Evolutionary conservation across 352 stramenopile genomes (phyloP).

Genomic region (Achlya hypogyna): DNA sequence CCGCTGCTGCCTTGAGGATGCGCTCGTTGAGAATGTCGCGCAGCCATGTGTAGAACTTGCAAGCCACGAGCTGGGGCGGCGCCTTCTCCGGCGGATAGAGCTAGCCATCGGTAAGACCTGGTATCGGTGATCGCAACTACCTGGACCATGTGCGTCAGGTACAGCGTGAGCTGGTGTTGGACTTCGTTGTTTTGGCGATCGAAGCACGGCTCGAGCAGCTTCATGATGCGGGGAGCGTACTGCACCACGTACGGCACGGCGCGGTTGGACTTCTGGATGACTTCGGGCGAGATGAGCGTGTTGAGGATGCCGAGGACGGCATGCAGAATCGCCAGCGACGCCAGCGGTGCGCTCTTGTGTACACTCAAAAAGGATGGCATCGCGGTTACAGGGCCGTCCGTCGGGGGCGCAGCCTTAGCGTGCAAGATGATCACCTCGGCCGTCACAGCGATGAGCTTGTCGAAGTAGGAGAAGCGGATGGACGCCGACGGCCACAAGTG

Average conservation of each 20-base stretch:
- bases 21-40: conserved; percentile 78
- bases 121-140: conserved; percentile 14
- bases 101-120: conserved; percentile 25
- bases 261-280: conserved; percentile 62
- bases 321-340: conserved; percentile 78
- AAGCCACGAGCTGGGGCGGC: conserved; percentile 60
- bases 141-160: conserved; percentile 65
- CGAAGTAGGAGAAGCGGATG: conserved; percentile 87
- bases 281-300: conserved; percentile 63
- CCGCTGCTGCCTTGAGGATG: conserved; percentile 49
- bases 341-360: conserved; percentile 71
- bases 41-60: conserved; percentile 85
- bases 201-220: conserved; percentile 83
- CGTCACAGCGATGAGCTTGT: conserved; percentile 86
- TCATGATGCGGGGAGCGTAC: conserved; percentile 84
- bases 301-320: conserved; percentile 83
- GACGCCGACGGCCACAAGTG: conserved; percentile 73
- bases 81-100: conserved; percentile 64
- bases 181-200: conserved; percentile 75
- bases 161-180: conserved; percentile 53
- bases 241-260: conserved; percentile 76
- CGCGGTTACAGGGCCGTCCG: conserved; percentile 26
- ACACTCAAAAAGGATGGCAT: conserved; percentile 78
- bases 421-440: conserved; percentile 76
- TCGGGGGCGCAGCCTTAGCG: conserved; percentile 24